Percentiles rank a stretch among this genome's conserved stretches.
Evolutionary conservation across 2,329 filamentous ascomycete genomes (phyloP).

Genomic region (Domatiomyces catenatus): DNA sequence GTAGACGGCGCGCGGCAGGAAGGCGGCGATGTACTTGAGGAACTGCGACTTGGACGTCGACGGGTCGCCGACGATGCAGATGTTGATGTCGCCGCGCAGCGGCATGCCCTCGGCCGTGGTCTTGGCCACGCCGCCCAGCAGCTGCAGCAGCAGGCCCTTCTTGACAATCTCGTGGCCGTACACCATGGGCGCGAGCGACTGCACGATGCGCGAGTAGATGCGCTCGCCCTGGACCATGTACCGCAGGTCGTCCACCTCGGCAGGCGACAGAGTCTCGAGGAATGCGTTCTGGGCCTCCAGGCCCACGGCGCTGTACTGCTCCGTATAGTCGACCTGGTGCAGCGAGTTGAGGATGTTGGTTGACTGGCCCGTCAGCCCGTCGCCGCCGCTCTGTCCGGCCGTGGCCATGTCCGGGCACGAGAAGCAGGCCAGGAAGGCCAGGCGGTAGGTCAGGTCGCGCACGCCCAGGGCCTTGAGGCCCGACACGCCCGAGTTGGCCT

Average conservation of each 20-base stretch:
- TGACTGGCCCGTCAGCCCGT: slow-evolving; percentile 51
- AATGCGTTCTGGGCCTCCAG: slow-evolving; percentile 79
- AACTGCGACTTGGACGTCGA: slow-evolving; percentile 97
- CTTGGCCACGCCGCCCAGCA: slow-evolving; percentile 93
- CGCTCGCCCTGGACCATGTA: slow-evolving; percentile 89
- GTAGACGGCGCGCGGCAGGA: slow-evolving; percentile 92
- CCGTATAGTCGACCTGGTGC: slow-evolving; percentile 54
- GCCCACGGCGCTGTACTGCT: slow-evolving; percentile 49
- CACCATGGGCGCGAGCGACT: slow-evolving; percentile 90
- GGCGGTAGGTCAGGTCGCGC: slow-evolving; percentile 57
- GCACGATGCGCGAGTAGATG: slow-evolving; percentile 83
- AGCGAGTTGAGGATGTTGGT: slow-evolving; percentile 73
- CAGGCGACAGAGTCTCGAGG: slow-evolving; percentile 65
- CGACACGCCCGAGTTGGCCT: slow-evolving; percentile 66
- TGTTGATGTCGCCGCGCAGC: slow-evolving; percentile 92
- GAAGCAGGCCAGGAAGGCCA: slow-evolving; percentile 15
- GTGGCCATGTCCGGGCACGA: slow-evolving; percentile 72
- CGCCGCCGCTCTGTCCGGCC: slow-evolving; percentile 56
- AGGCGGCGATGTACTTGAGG: slow-evolving; percentile 79
- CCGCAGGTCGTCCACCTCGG: slow-evolving; percentile 83
- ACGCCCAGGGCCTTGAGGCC: slow-evolving; percentile 88
- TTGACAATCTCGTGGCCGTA: slow-evolving; percentile 97
- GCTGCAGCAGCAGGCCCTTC: slow-evolving; percentile 82
- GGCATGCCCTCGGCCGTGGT: slow-evolving; percentile 87
- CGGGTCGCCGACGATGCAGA: slow-evolving; percentile 93